phyloP scores from a whole-genome alignment of 768 basidiomycete species.

The Rickenella mellea region DNA sequence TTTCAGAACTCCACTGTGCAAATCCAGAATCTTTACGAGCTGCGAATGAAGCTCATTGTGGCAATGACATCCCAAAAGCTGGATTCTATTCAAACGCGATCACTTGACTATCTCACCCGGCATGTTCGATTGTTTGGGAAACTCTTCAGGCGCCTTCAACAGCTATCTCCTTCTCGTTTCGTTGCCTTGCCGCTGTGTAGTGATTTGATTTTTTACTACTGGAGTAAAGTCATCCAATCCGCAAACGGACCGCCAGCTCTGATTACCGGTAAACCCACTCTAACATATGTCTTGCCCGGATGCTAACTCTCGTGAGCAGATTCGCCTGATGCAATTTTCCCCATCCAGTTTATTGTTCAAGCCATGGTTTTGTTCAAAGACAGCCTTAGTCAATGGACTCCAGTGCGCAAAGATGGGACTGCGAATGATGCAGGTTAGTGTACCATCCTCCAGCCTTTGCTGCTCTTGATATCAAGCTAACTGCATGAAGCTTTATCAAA shows the following conservation, averaged over 20 bases:
- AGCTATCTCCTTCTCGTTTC: constrained; percentile 49
- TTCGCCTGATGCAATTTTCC: constrained; percentile 52
- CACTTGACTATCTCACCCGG: constrained; percentile 51
- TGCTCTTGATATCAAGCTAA: constrained; percentile 2
- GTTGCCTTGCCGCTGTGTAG: constrained; percentile 52
- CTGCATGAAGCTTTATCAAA: constrained; percentile 44
- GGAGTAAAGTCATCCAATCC: constrained; percentile 72
- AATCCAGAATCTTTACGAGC: constrained; percentile 41
- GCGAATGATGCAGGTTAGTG: constrained; percentile 49
- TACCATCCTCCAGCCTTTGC: not conserved
- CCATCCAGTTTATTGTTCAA: constrained; percentile 74
- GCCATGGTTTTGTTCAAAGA: constrained; percentile 84
- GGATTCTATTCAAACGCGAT: constrained; percentile 29
- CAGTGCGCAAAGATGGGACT: constrained; percentile 48
- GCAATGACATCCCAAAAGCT: constrained; percentile 18
- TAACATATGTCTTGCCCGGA: not conserved
- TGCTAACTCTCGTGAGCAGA: constrained; percentile 29
- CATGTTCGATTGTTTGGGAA: constrained; percentile 71
- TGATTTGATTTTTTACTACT: constrained; percentile 69
- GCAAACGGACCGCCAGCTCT: constrained; percentile 40
- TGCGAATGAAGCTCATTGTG: constrained; percentile 46
- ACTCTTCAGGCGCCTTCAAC: constrained; percentile 68
- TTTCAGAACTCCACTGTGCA: constrained; percentile 53
- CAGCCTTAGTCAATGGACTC: constrained; percentile 69
- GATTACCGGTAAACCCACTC: constrained; percentile 40